A percentile compares a stretch with the other conserved stretches of the same genome.
These are phyloP conservation scores for Trichosporon sp. DNA, from an alignment of 1,284 basidiomycete genomes.

Conservation along the genomic window DNA sequence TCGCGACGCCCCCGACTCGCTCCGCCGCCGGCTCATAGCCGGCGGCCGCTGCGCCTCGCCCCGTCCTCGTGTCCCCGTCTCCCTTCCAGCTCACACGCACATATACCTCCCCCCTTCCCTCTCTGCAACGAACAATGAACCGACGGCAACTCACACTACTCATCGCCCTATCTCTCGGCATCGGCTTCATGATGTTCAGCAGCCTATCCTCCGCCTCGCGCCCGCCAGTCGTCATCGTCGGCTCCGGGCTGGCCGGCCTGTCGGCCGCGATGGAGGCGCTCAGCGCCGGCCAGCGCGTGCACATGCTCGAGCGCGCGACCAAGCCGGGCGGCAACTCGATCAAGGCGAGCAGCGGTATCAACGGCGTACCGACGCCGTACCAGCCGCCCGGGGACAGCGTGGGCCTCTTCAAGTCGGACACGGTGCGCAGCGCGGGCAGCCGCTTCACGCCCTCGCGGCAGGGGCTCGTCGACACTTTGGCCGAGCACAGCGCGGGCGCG, in stretches of 20 bases:
- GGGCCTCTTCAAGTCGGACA: conserved; percentile 11
- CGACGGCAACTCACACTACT: neutral
- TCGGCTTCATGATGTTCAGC: neutral
- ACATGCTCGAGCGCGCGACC: conserved; percentile 15
- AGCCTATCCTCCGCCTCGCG: neutral
- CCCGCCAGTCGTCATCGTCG: conserved; percentile 15
- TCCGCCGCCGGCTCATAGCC: neutral
- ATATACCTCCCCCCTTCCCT: no score
- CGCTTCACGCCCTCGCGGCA: conserved; percentile 8
- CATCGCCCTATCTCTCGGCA: neutral
- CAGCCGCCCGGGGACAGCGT: neutral
- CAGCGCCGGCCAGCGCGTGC: conserved; percentile 8
- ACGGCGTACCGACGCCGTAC: conserved; percentile 13
- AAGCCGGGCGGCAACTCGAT: conserved; percentile 18
- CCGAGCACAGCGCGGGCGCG: neutral
- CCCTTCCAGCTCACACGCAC: neutral
- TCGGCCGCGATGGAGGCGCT: conserved; percentile 12
- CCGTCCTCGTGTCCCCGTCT: neutral
- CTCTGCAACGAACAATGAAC: no score
- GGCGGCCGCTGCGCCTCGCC: neutral
- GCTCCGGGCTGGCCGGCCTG: conserved; percentile 17
- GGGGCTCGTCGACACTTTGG: conserved; percentile 8
- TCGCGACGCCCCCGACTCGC: neutral
- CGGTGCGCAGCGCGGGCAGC: conserved; percentile 6
- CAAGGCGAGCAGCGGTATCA: conserved; percentile 18